phyloP scores from a whole-genome alignment of 805 yeast species.

The Saccharomycopsis capsularis region DNA sequence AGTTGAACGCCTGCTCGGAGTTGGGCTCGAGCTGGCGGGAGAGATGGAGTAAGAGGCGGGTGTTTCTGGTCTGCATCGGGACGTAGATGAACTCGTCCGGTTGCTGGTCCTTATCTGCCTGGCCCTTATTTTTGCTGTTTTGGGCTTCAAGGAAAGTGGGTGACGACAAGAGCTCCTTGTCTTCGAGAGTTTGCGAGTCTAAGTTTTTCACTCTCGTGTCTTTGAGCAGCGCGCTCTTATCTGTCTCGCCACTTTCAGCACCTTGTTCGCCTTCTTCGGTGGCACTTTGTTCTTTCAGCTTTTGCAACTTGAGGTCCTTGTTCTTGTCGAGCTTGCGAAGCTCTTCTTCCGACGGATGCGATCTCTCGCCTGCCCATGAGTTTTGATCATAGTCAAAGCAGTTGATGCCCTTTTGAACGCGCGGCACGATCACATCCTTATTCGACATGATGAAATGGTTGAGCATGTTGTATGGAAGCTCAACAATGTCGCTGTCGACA shows the following conservation, averaged over 20 bases:
- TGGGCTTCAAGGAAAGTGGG: slow-evolving; percentile 1
- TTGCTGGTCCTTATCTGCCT: background rate
- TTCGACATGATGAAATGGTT: slow-evolving; percentile 24
- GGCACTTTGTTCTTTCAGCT: background rate
- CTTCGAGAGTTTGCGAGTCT: background rate
- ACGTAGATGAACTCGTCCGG: slow-evolving; percentile 27
- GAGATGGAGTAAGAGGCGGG: slow-evolving; percentile 3
- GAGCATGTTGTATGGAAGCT: slow-evolving; percentile 25
- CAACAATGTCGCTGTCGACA: slow-evolving; percentile 29
- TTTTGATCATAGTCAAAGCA: slow-evolving; percentile 30
- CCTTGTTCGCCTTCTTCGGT: background rate
- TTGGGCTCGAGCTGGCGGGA: slow-evolving; percentile 9
- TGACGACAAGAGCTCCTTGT: too few relatives aligned
- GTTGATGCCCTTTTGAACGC: slow-evolving; percentile 25
- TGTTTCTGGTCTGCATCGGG: slow-evolving; percentile 20
- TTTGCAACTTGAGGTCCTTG: slow-evolving; percentile 2
- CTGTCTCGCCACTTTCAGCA: background rate
- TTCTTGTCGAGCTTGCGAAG: slow-evolving; percentile 5
- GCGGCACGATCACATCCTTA: slow-evolving; percentile 29
- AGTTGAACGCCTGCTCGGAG: slow-evolving; percentile 17
- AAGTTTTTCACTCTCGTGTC: background rate
- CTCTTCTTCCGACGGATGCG: slow-evolving; percentile 25
- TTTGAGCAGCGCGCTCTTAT: background rate
- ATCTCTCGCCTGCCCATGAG: slow-evolving; percentile 31
- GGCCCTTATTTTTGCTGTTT: too few relatives aligned